Evolutionary conservation across 2,329 filamentous ascomycete genomes (phyloP).

Genomic region (Ascochyta lentis): DNA sequence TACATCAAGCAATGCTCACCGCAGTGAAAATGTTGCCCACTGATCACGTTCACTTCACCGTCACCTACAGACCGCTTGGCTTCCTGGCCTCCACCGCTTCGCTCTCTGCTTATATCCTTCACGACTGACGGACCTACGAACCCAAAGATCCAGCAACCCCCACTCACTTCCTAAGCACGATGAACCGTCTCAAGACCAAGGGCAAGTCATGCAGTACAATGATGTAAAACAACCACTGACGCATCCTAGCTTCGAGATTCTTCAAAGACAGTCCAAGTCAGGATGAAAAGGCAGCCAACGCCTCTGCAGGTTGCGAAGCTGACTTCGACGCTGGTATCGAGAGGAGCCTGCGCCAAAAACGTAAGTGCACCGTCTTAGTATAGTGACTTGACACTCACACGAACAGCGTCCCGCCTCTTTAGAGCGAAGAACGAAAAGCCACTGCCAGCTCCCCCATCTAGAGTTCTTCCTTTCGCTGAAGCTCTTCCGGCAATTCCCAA

Average conservation of each 20-base stretch:
- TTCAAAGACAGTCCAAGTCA: constrained; percentile 25
- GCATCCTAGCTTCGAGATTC: constrained; percentile 27
- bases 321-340: constrained; percentile 28
- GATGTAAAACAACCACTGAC: background rate
- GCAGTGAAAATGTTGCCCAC: constrained; percentile 1
- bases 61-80: background rate
- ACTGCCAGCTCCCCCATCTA: background rate
- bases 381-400: background rate
- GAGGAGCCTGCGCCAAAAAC: constrained; percentile 20
- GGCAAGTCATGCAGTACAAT: constrained; percentile 12
- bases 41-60: constrained; percentile 5
- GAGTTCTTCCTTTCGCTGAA: background rate
- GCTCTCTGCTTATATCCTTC: background rate
- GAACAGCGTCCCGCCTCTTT: constrained; percentile 18
- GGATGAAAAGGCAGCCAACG: constrained; percentile 26
- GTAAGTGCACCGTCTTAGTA: constrained; percentile 10
- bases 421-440: background rate
- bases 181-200: constrained; percentile 31
- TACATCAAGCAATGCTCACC: background rate
- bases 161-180: background rate
- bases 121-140: background rate
- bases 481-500: background rate
- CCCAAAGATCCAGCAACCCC: too few species aligned
- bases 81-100: background rate
- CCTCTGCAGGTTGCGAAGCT: background rate